phyloP scores from a whole-genome alignment of 208 protist species.

The Leishmania tarentolae region DNA sequence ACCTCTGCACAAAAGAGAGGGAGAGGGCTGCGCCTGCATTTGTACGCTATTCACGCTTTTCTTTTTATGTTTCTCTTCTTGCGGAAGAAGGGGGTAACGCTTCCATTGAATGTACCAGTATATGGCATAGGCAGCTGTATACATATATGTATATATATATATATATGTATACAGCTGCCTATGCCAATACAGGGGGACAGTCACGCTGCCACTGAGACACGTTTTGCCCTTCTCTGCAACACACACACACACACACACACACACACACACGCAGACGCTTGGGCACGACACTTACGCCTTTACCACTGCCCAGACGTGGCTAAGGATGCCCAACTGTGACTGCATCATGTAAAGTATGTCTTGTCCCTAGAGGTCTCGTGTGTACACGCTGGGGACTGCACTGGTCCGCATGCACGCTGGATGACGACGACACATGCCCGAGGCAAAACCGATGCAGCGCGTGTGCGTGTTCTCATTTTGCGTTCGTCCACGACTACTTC shows the following conservation, averaged over 20 bases:
- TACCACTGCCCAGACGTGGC: background rate
- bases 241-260: background rate
- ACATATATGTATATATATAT: background rate
- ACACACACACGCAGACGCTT: background rate
- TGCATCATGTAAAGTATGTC: background rate
- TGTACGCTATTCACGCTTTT: constrained; percentile 2
- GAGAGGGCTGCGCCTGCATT: background rate
- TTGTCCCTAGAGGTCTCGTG: background rate
- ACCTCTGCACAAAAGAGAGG: background rate
- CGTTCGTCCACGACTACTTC: background rate
- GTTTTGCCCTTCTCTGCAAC: background rate
- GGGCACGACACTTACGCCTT: background rate
- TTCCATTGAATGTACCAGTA: constrained; percentile 4
- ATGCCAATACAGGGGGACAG: background rate
- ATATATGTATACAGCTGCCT: background rate
- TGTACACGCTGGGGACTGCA: background rate
- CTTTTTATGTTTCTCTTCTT: constrained; percentile 8
- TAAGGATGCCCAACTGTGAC: background rate
- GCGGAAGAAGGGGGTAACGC: background rate
- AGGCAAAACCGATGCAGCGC: background rate
- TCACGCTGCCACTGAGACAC: background rate
- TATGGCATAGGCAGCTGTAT: background rate
- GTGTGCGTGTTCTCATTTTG: background rate
- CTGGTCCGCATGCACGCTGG: background rate
- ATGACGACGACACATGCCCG: background rate